Evolutionary conservation across 495 filamentous ascomycete genomes (phyloP).

Genomic region (Neurospora sp.): DNA sequence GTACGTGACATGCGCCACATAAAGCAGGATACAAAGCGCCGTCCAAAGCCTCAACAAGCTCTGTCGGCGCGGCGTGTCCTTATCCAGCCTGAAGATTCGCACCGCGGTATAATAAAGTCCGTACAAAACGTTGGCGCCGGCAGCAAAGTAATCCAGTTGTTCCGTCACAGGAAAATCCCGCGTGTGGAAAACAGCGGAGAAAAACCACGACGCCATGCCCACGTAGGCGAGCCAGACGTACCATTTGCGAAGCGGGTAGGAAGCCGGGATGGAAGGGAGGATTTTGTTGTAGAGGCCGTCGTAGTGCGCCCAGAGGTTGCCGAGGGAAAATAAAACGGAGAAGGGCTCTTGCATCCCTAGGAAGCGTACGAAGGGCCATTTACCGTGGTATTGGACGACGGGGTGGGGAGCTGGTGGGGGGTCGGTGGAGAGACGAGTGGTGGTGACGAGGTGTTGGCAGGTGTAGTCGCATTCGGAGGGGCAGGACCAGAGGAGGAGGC

Average conservation of each 20-base stretch:
- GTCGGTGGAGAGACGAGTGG: conserved; percentile 46
- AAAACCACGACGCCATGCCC: conserved; percentile 73
- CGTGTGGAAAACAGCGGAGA: conserved; percentile 83
- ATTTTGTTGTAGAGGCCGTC: conserved; percentile 58
- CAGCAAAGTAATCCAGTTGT: conserved; percentile 92
- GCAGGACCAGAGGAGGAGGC: conserved; percentile 70
- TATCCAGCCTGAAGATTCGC: conserved; percentile 72
- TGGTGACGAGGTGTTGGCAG: conserved; percentile 90
- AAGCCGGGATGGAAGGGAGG: conserved; percentile 53
- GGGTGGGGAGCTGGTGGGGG: conserved; percentile 40
- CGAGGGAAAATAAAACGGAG: conserved; percentile 81
- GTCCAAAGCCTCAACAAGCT: conserved; percentile 66
- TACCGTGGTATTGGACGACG: conserved; percentile 93
- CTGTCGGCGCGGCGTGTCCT: conserved; percentile 43
- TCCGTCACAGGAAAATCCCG: conserved; percentile 80
- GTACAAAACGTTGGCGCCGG: conserved; percentile 84
- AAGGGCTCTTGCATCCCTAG: conserved; percentile 92
- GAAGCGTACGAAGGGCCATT: conserved; percentile 92
- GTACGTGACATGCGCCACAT: conserved; percentile 70
- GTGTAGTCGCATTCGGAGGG: conserved; percentile 93
- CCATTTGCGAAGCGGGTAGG: conserved; percentile 68
- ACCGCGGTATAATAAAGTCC: conserved; percentile 78
- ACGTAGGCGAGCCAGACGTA: conserved; percentile 76
- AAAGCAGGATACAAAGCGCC: conserved; percentile 56
- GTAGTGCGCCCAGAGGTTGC: conserved; percentile 85